phyloP scores from a whole-genome alignment of 2,329 filamentous ascomycete genomes.

The Ceratocystis eucalypticola region DNA sequence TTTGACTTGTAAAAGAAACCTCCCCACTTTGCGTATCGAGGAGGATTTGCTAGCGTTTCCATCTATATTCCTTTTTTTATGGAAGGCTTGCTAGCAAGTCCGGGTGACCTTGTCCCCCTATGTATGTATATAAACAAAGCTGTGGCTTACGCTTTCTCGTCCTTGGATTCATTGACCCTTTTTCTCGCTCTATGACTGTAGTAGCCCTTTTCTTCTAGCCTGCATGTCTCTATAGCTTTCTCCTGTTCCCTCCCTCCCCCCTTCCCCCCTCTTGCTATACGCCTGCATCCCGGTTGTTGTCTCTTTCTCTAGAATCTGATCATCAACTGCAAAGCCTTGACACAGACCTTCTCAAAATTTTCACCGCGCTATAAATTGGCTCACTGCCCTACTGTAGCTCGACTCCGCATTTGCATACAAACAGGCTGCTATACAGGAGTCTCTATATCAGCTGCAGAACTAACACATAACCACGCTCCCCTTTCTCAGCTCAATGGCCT shows the following conservation, averaged over 20 bases:
- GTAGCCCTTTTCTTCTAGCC: background rate
- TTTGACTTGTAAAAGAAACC: background rate
- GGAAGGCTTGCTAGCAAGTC: background rate
- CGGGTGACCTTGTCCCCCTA: background rate
- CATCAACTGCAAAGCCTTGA: background rate
- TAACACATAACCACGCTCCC: background rate
- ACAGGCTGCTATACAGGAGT: background rate
- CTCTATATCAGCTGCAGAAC: background rate
- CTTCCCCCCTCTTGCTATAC: background rate
- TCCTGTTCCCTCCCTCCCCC: background rate
- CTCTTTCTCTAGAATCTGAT: background rate
- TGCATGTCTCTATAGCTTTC: background rate
- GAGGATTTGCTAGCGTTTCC: background rate
- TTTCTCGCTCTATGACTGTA: background rate
- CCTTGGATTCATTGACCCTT: background rate
- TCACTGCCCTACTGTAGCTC: background rate
- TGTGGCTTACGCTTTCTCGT: background rate
- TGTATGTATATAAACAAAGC: background rate
- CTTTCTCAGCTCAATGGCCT: constrained; percentile 15
- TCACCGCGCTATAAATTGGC: background rate
- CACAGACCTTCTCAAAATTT: constrained; percentile 4
- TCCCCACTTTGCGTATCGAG: background rate
- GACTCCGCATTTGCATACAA: background rate
- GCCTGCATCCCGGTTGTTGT: background rate
- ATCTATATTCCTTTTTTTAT: background rate